These are phyloP conservation scores for Malus orientalis DNA, from an alignment of 306 rosid genomes.

Conservation along the genomic window DNA sequence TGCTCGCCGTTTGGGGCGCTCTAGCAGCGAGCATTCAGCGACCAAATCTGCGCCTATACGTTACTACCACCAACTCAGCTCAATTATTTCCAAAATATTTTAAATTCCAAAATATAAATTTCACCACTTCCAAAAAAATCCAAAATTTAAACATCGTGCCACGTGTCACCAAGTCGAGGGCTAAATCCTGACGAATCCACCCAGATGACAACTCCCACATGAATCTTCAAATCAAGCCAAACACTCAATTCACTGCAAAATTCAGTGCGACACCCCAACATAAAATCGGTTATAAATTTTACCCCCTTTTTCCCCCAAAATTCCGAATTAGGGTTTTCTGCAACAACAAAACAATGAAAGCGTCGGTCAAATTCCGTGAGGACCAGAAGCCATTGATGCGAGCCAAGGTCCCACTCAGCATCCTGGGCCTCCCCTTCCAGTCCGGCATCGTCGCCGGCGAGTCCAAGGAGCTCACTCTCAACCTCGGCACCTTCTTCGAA, in stretches of 20 bases:
- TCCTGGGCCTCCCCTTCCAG: conserved; percentile 73
- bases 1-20: no score
- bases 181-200: not conserved
- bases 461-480: conserved; percentile 72
- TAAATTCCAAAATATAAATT: not conserved
- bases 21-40: not conserved
- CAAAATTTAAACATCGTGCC: not conserved
- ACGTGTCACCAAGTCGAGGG: not conserved
- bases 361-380: conserved; percentile 77
- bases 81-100: not conserved
- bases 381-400: conserved; percentile 66
- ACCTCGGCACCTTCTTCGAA: conserved; percentile 65
- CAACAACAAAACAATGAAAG: conserved; percentile 46
- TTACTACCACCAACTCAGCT: not conserved
- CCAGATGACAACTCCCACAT: not conserved
- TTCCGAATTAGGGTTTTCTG: conserved; percentile 5
- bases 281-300: not conserved
- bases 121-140: no score
- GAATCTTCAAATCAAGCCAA: not conserved
- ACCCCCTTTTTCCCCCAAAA: not conserved
- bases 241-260: not conserved
- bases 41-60: not conserved
- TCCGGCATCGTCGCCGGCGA: conserved; percentile 80
- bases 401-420: conserved; percentile 67
- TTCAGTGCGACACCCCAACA: no score